Conservation (phyloP, 2,329 filamentous ascomycete species). For the Zasmidium citrigriseum region DNA sequence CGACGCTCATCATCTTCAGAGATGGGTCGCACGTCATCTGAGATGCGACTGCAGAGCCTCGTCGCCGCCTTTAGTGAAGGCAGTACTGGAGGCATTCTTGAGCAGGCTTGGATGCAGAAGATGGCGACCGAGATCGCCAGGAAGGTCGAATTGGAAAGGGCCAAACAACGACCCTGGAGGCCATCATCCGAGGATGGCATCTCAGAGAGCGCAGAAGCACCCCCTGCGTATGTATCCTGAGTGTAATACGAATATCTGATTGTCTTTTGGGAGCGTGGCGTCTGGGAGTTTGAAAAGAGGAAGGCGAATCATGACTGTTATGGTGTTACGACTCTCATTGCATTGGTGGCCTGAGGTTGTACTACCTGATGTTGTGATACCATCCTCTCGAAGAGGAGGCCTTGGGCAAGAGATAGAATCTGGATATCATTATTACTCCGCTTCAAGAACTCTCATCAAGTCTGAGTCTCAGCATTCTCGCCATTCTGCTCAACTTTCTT, state of each 20-base stretch:
- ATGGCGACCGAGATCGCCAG: slow-evolving; percentile 90
- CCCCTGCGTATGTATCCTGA: slow-evolving; percentile 39
- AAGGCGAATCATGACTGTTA: background rate
- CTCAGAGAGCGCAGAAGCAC: slow-evolving; percentile 29
- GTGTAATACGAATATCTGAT: background rate
- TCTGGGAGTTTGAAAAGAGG: slow-evolving; percentile 2
- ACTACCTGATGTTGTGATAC: background rate
- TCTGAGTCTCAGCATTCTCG: background rate
- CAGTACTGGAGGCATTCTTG: slow-evolving; percentile 59
- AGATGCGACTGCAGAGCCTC: slow-evolving; percentile 25
- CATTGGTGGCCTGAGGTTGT: background rate
- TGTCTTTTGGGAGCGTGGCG: slow-evolving; percentile 4
- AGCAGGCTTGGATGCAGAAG: slow-evolving; percentile 86
- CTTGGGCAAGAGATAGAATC: background rate
- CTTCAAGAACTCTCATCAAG: background rate
- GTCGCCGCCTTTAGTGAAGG: slow-evolving; percentile 25
- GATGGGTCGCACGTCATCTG: slow-evolving; percentile 16
- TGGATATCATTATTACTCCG: background rate
- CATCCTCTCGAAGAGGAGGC: background rate
- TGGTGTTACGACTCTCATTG: slow-evolving; percentile 9
- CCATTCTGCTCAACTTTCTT: slow-evolving; percentile 7
- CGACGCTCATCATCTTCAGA: slow-evolving; percentile 15
- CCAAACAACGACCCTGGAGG: slow-evolving; percentile 29
- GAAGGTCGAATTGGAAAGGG: slow-evolving; percentile 85
- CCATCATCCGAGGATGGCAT: slow-evolving; percentile 16